A percentile compares a stretch with the other conserved stretches of the same genome.
These are phyloP conservation scores for Pichia phayaonensis DNA, from an alignment of 805 yeast species.

Conservation along the genomic window DNA sequence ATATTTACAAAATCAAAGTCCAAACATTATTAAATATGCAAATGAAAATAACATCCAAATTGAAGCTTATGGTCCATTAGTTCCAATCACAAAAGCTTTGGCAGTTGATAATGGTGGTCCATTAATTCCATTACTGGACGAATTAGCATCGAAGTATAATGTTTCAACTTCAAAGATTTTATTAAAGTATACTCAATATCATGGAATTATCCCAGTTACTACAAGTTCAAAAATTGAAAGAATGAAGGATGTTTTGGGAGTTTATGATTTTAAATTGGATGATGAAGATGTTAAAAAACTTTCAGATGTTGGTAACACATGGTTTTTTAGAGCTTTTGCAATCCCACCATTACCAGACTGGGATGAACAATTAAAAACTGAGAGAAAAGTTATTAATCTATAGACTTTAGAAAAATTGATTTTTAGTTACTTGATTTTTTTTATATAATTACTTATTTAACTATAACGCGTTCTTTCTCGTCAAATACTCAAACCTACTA, in stretches of 20 bases:
- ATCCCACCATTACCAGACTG: constrained; percentile 15
- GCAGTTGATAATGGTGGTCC: constrained; percentile 16
- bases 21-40: constrained; percentile 37
- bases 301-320: constrained; percentile 19
- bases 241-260: constrained; percentile 30
- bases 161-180: constrained; percentile 35
- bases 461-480: constrained; percentile 55
- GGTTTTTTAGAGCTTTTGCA: constrained; percentile 19
- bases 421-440: background rate
- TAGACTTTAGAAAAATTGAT: background rate
- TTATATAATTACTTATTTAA: background rate
- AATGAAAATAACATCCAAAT: constrained; percentile 29
- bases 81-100: constrained; percentile 32
- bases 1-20: constrained; percentile 52
- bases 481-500: constrained; percentile 87
- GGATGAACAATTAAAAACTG: constrained; percentile 15
- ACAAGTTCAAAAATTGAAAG: constrained; percentile 37
- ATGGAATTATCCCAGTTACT: constrained; percentile 38
- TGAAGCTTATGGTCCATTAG: constrained; percentile 41
- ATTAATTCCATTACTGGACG: constrained; percentile 27
- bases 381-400: constrained; percentile 7
- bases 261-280: constrained; percentile 29
- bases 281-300: constrained; percentile 25
- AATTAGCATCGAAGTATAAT: constrained; percentile 29
- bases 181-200: constrained; percentile 37